Percentiles rank a stretch among this genome's conserved stretches.
Conservation (phyloP, 2,329 filamentous ascomycete species). For the Beauveria rudraprayagi region DNA sequence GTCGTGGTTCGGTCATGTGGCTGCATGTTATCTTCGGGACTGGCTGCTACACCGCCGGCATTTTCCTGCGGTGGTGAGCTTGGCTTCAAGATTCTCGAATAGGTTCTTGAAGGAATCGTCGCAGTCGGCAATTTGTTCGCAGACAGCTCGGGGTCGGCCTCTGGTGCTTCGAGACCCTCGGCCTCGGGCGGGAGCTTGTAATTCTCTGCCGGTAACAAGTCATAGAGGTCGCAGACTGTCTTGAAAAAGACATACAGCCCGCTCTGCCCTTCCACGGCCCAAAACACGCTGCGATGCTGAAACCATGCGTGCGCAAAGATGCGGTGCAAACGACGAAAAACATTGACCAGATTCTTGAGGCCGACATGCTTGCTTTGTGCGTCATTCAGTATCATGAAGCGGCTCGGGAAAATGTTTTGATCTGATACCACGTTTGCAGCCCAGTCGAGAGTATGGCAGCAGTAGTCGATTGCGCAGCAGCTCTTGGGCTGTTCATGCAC, state of each 20-base stretch:
- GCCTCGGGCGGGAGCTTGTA: slow-evolving; percentile 93
- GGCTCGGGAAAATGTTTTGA: slow-evolving; percentile 88
- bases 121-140: slow-evolving; percentile 17
- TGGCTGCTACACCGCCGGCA: slow-evolving; percentile 13
- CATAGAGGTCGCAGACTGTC: slow-evolving; percentile 88
- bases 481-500: slow-evolving; percentile 95
- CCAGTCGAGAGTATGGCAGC: slow-evolving; percentile 97
- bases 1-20: slow-evolving; percentile 59
- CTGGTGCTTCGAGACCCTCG: slow-evolving; percentile 62
- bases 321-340: slow-evolving; percentile 86
- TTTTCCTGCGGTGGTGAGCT: slow-evolving; percentile 22
- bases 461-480: slow-evolving; percentile 98
- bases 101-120: slow-evolving; percentile 9
- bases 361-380: slow-evolving; percentile 55
- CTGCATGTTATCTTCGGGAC: slow-evolving; percentile 43
- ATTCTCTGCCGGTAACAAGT: slow-evolving; percentile 83
- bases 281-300: slow-evolving; percentile 90
- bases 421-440: slow-evolving; percentile 90
- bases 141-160: slow-evolving; percentile 33
- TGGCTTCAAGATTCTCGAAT: slow-evolving; percentile 26
- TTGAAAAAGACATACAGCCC: slow-evolving; percentile 96
- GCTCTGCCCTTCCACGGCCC: slow-evolving; percentile 84
- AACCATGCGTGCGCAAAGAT: slow-evolving; percentile 99
- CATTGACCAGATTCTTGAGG: slow-evolving; percentile 81
- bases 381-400: slow-evolving; percentile 53